Conservation (phyloP, 768 basidiomycete genomes). For the Phallus indusiatus region DNA sequence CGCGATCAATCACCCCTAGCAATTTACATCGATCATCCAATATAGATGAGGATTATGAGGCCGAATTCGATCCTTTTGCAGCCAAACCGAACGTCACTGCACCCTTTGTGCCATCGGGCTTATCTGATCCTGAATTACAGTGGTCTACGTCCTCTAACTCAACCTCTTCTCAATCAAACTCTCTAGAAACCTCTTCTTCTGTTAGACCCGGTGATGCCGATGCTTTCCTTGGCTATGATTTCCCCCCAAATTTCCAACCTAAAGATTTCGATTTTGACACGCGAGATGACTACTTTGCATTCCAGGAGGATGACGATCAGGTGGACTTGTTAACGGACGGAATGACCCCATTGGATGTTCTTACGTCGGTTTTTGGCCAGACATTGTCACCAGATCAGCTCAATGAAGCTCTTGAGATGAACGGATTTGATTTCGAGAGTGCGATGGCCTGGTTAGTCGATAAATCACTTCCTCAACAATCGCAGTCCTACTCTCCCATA, state of each 20-base stretch:
- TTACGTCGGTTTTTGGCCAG: constrained; percentile 88
- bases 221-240: constrained; percentile 29
- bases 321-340: constrained; percentile 65
- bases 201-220: constrained; percentile 25
- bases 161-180: constrained; percentile 16
- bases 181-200: constrained; percentile 8
- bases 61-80: constrained; percentile 75
- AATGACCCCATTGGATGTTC: constrained; percentile 97
- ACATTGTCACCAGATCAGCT: constrained; percentile 84
- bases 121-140: constrained; percentile 50
- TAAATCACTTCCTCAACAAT: constrained; percentile 42
- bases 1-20: constrained; percentile 58
- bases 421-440: constrained; percentile 90
- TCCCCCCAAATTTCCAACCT: constrained; percentile 18
- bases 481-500: constrained; percentile 19
- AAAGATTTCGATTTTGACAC: constrained; percentile 23
- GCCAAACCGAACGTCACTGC: constrained; percentile 48
- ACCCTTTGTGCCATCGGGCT: constrained; percentile 33
- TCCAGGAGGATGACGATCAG: not conserved
- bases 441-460: constrained; percentile 95
- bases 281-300: not conserved
- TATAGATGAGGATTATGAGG: constrained; percentile 60
- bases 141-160: constrained; percentile 40
- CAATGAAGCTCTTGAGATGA: constrained; percentile 81
- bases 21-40: constrained; percentile 54